Evolutionary conservation across 148 eudicot genomes (phyloP).

Genomic region (Pouteria glomerata): DNA sequence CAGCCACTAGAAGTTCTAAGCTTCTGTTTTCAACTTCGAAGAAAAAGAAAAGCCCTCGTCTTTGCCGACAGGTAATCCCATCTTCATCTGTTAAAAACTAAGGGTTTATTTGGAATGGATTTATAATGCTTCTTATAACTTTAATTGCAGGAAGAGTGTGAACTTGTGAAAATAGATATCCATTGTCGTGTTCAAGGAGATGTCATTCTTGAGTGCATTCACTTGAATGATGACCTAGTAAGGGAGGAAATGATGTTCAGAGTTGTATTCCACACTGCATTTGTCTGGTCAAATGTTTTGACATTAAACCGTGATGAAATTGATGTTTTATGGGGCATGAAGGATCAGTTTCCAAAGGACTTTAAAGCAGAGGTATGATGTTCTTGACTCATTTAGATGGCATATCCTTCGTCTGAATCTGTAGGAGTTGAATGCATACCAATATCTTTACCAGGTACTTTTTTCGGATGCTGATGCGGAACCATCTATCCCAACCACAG

Average conservation of each 20-base stretch:
- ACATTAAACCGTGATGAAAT: conserved; percentile 61
- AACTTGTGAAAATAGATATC: conserved; percentile 60
- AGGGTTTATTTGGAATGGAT: background rate
- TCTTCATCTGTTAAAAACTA: background rate
- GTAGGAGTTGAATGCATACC: conserved; percentile 43
- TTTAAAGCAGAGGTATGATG: conserved; percentile 68
- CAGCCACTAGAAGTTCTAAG: conserved; percentile 51
- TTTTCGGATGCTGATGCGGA: conserved; percentile 71
- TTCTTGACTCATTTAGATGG: conserved; percentile 12
- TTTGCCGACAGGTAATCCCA: conserved; percentile 50
- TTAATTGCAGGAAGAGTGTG: conserved; percentile 65
- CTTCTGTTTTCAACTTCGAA: conserved; percentile 55
- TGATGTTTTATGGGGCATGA: conserved; percentile 71
- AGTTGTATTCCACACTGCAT: conserved; percentile 74
- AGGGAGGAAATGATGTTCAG: conserved; percentile 75
- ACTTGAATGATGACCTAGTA: conserved; percentile 47
- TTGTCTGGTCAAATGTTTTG: conserved; percentile 59
- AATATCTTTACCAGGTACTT: conserved; percentile 65
- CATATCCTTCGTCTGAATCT: conserved; percentile 15
- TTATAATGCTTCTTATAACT: conserved; percentile 15
- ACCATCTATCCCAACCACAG: conserved; percentile 39
- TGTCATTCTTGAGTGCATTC: conserved; percentile 71
- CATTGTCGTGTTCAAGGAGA: conserved; percentile 74
- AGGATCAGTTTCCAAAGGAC: conserved; percentile 56
- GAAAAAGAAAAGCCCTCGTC: conserved; percentile 39